A percentile compares a stretch with the other conserved stretches of the same genome.
Conservation (phyloP, 495 filamentous ascomycete genomes). For the Neurospora pannonica region DNA sequence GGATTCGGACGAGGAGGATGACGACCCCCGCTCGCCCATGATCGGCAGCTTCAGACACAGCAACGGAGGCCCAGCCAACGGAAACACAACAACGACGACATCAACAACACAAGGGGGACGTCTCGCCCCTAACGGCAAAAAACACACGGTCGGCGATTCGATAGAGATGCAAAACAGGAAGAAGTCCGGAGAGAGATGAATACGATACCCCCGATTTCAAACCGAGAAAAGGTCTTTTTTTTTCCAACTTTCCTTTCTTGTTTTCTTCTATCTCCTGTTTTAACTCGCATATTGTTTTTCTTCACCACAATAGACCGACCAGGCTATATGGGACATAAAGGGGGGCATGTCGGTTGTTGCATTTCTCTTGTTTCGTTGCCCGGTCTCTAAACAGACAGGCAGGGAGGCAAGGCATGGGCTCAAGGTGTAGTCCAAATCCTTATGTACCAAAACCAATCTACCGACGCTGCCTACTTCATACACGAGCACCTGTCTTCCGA, state of each 20-base stretch:
- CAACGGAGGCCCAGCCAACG: constrained; percentile 8
- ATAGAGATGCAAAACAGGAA: constrained; percentile 38
- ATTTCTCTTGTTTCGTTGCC: neutral
- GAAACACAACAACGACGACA: constrained; percentile 7
- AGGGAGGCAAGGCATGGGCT: neutral
- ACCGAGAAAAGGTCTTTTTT: neutral
- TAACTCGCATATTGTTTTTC: neutral
- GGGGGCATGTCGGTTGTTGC: neutral
- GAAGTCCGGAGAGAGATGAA: constrained; percentile 8
- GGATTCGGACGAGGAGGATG: constrained; percentile 48
- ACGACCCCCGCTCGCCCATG: constrained; percentile 25
- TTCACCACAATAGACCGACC: neutral
- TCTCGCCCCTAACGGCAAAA: neutral
- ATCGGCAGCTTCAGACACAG: constrained; percentile 16
- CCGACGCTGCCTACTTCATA: neutral
- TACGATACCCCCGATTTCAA: neutral
- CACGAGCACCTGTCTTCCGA: neutral
- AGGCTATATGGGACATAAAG: neutral
- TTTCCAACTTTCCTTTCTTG: neutral
- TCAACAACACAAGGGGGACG: neutral
- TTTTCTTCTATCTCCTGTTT: neutral
- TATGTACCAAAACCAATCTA: neutral
- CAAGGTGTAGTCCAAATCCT: neutral
- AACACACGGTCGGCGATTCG: constrained; percentile 17
- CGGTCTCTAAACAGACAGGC: neutral